Percentiles rank a stretch among this genome's conserved stretches.
Evolutionary conservation across 2,329 filamentous ascomycete species (phyloP).

Genomic region (Remersonia thermophila): DNA sequence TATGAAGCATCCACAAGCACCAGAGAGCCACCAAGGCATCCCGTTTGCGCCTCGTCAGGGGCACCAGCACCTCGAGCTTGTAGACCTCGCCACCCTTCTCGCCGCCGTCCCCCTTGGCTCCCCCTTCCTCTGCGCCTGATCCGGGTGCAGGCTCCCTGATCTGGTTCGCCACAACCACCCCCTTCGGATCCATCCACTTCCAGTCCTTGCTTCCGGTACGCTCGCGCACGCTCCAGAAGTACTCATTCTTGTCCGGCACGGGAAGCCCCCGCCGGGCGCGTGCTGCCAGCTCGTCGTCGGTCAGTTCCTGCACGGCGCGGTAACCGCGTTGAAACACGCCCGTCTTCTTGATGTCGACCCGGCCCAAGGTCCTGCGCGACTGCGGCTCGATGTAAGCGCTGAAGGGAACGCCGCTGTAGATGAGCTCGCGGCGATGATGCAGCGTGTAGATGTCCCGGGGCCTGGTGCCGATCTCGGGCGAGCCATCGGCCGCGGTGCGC

Average conservation of each 20-base stretch:
- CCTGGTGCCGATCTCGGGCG: slow-evolving; percentile 1
- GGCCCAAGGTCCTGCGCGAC: slow-evolving; percentile 4
- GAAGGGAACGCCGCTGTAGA: not conserved
- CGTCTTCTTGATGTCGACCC: slow-evolving; percentile 4
- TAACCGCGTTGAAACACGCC: slow-evolving; percentile 7
- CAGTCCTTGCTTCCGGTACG: not conserved
- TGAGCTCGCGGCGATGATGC: not conserved
- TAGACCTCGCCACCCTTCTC: not conserved
- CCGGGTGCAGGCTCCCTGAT: not conserved
- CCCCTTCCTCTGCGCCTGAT: not conserved
- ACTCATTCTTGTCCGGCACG: not conserved
- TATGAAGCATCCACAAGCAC: slow-evolving; percentile 4
- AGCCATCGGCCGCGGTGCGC: slow-evolving; percentile 3
- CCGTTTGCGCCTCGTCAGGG: not conserved
- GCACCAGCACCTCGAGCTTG: not conserved
- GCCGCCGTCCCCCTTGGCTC: not conserved
- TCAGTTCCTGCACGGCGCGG: slow-evolving; percentile 1
- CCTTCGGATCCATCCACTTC: slow-evolving; percentile 3
- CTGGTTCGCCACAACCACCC: slow-evolving; percentile 2
- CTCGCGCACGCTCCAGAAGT: slow-evolving; percentile 3
- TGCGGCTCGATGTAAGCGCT: not conserved
- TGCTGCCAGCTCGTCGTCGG: not conserved
- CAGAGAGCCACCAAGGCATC: slow-evolving; percentile 4
- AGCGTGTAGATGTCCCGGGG: slow-evolving; percentile 8
- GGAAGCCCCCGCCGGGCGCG: not conserved